A percentile compares a stretch with the other conserved stretches of the same genome.
These are phyloP conservation scores for Fraxinus greggii DNA, from an alignment of 305 asterid genomes.

Conservation along the genomic window DNA sequence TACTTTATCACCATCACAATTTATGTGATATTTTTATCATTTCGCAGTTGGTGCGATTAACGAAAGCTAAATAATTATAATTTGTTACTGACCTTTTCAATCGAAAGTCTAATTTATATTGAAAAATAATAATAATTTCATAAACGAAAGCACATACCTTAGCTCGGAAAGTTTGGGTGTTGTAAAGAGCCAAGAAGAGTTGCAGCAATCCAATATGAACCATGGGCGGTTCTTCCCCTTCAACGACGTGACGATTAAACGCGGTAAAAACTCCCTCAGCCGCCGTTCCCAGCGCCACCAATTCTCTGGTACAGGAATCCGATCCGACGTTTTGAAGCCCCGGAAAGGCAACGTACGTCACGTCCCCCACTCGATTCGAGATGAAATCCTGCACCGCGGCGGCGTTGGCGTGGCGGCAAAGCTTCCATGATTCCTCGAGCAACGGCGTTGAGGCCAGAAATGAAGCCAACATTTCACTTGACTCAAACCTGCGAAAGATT, in stretches of 20 bases:
- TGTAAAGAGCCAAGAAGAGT: constrained; percentile 43
- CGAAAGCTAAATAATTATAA: neutral
- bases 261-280: constrained; percentile 42
- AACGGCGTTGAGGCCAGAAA: constrained; percentile 73
- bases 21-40: neutral
- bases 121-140: neutral
- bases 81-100: neutral
- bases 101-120: neutral
- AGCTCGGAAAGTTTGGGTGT: constrained; percentile 35
- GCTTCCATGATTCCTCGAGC: constrained; percentile 67
- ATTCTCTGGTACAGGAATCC: constrained; percentile 37
- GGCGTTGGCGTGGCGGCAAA: constrained; percentile 47
- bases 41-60: neutral
- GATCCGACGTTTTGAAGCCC: constrained; percentile 53
- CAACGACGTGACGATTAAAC: constrained; percentile 30
- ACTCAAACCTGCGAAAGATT: constrained; percentile 61
- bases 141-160: constrained; percentile 43
- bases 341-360: constrained; percentile 64
- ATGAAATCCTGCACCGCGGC: constrained; percentile 40
- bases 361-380: constrained; percentile 37
- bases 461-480: constrained; percentile 72
- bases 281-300: constrained; percentile 44
- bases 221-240: constrained; percentile 40
- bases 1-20: neutral
- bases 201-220: constrained; percentile 63